Conservation (phyloP, 345 rosid genomes). For the Leavenworthia alabamica region DNA sequence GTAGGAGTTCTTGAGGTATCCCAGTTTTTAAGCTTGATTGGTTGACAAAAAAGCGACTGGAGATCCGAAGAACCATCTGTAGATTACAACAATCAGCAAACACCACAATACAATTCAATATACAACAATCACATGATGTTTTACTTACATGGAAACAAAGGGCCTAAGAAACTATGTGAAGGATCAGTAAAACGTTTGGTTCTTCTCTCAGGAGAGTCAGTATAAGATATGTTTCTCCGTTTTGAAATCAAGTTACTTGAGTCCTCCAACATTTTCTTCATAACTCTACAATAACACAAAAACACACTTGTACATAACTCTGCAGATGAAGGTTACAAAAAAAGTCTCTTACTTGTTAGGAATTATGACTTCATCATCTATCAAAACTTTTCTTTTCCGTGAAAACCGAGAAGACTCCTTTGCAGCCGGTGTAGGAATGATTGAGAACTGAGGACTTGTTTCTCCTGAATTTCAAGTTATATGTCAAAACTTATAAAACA, state of each 20-base stretch:
- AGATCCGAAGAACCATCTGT: constrained; percentile 54
- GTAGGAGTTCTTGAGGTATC: constrained; percentile 1
- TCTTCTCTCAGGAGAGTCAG: constrained; percentile 41
- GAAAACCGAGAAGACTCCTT: constrained; percentile 44
- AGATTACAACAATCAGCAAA: constrained; percentile 28
- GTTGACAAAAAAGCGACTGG: constrained; percentile 34
- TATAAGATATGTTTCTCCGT: constrained; percentile 40
- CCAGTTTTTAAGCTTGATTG: constrained; percentile 10
- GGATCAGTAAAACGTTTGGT: constrained; percentile 33
- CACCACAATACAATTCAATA: not conserved
- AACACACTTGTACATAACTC: constrained; percentile 4
- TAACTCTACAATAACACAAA: constrained; percentile 38
- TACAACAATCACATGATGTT: not conserved
- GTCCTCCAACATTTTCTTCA: constrained; percentile 48
- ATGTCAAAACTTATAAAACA: not conserved
- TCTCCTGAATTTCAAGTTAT: constrained; percentile 34
- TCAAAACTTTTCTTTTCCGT: constrained; percentile 54
- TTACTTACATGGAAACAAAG: constrained; percentile 60
- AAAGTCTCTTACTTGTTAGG: constrained; percentile 56
- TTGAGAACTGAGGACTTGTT: constrained; percentile 37
- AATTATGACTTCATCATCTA: constrained; percentile 50
- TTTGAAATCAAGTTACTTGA: constrained; percentile 54
- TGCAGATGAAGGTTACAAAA: constrained; percentile 1
- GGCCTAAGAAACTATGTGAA: constrained; percentile 36
- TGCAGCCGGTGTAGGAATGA: constrained; percentile 55